These are phyloP conservation scores for Albizia julibrissin DNA, from an alignment of 306 rosid genomes.

Conservation along the genomic window DNA sequence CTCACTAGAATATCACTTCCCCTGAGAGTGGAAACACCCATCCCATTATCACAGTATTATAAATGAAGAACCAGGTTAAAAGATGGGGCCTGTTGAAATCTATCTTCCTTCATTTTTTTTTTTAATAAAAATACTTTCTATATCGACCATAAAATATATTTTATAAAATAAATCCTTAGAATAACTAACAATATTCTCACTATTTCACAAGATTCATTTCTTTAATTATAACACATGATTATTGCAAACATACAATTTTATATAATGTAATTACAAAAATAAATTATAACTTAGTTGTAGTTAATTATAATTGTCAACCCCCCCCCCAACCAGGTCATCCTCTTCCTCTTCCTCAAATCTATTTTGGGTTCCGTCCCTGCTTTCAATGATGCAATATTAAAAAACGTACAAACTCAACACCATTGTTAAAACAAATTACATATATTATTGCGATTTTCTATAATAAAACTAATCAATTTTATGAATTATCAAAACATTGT, in stretches of 20 bases:
- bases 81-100: background rate
- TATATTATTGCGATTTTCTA: background rate
- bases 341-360: background rate
- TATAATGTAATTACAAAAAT: background rate
- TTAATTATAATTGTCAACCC: background rate
- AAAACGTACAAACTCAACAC: background rate
- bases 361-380: background rate
- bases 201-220: background rate
- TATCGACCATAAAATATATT: background rate
- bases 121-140: too few relatives aligned
- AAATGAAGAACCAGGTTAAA: background rate
- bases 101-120: background rate
- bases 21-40: background rate
- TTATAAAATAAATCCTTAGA: background rate
- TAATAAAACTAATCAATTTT: background rate
- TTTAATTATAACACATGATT: too few relatives aligned
- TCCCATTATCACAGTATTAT: background rate
- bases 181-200: background rate
- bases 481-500: background rate
- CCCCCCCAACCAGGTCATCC: background rate
- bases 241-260: background rate
- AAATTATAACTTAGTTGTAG: background rate
- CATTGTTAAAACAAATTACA: background rate
- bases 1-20: background rate
- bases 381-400: background rate